Evolutionary conservation across 2,329 filamentous ascomycete genomes (phyloP).

Genomic region (Fusarium papillatum): DNA sequence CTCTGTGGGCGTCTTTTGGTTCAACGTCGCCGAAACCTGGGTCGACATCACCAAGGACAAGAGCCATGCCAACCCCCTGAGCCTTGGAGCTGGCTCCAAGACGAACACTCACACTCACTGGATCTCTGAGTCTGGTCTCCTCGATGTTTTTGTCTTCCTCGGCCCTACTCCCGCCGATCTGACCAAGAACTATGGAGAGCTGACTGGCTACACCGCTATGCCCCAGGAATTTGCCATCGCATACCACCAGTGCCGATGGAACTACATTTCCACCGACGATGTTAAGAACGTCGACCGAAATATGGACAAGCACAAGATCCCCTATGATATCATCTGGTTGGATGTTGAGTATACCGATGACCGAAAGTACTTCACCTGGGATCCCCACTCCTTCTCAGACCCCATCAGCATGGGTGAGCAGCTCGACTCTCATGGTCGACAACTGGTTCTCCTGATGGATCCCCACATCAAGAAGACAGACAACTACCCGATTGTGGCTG

Average conservation of each 20-base stretch:
- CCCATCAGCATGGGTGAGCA: conserved; percentile 91
- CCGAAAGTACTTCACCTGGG: conserved; percentile 99
- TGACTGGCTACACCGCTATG: conserved; percentile 92
- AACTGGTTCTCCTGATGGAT: conserved; percentile 95
- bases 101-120: conserved; percentile 92
- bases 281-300: conserved; percentile 97
- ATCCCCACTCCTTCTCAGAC: conserved; percentile 88
- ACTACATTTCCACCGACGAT: conserved; percentile 97
- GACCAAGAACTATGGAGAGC: conserved; percentile 84
- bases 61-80: conserved; percentile 79
- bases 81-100: conserved; percentile 77
- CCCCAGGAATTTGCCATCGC: conserved; percentile 93
- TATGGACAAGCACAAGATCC: conserved; percentile 95
- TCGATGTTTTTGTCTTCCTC: conserved; percentile 96
- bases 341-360: conserved; percentile 98
- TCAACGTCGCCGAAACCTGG: conserved; percentile 98
- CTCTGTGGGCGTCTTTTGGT: conserved; percentile 96
- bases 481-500: conserved; percentile 81
- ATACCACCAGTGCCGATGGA: conserved; percentile 99
- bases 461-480: conserved; percentile 97
- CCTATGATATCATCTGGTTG: conserved; percentile 99
- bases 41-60: conserved; percentile 91
- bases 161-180: conserved; percentile 89
- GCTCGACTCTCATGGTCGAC: conserved; percentile 86
- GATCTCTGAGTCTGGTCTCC: conserved; percentile 91